These are phyloP conservation scores for Mortierella alpina DNA, from an alignment of 192 early-diverging fungal genomes.

Conservation along the genomic window DNA sequence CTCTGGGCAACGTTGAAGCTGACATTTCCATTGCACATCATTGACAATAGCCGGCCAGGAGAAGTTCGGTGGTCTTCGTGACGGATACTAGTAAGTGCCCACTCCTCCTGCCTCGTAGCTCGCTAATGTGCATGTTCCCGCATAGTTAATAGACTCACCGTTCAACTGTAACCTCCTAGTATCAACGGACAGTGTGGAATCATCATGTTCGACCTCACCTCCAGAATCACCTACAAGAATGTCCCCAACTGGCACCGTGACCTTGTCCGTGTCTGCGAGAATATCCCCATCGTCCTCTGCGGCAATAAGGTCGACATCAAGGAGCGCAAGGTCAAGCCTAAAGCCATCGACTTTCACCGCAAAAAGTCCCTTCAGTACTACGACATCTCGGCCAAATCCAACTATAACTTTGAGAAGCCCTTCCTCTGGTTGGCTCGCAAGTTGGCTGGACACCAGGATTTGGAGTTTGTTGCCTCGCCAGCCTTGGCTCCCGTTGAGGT, in stretches of 20 bases:
- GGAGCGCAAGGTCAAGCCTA: slow-evolving; percentile 99
- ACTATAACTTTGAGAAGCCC: slow-evolving; percentile 99
- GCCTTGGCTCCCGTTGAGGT: slow-evolving; percentile 97
- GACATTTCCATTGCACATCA: neutral
- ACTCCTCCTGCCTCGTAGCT: no score
- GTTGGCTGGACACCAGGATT: slow-evolving; percentile 92
- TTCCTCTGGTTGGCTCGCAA: slow-evolving; percentile 99
- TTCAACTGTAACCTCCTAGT: slow-evolving; percentile 39
- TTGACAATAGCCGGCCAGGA: slow-evolving; percentile 87
- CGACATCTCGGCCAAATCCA: slow-evolving; percentile 99
- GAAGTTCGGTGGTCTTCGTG: slow-evolving; percentile 99
- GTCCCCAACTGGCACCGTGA: slow-evolving; percentile 99
- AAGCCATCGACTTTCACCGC: slow-evolving; percentile 99
- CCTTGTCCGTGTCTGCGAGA: slow-evolving; percentile 99
- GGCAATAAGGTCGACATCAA: slow-evolving; percentile 99
- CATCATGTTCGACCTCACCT: slow-evolving; percentile 99
- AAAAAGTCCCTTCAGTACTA: slow-evolving; percentile 99
- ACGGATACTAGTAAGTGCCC: slow-evolving; percentile 93
- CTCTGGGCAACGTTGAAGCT: neutral
- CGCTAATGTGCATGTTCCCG: neutral
- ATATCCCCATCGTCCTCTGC: slow-evolving; percentile 99
- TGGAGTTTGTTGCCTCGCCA: slow-evolving; percentile 98
- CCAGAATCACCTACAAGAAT: slow-evolving; percentile 99
- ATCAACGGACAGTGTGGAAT: slow-evolving; percentile 99
- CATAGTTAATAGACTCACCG: neutral